These are phyloP conservation scores for Geranium incanum DNA, from an alignment of 441 rosid genomes.

Conservation along the genomic window DNA sequence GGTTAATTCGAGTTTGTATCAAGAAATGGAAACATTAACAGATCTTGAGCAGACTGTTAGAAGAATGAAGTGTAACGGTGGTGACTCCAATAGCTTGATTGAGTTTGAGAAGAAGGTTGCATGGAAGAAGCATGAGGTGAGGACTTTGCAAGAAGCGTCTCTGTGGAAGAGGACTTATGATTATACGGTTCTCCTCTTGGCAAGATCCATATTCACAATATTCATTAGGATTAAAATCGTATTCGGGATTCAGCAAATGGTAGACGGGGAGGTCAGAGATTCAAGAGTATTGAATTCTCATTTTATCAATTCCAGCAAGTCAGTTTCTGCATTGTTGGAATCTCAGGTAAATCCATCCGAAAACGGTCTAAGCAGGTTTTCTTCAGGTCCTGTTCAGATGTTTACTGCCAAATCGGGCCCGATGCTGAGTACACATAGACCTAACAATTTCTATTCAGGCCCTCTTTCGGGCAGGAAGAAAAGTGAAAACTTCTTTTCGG, in stretches of 20 bases:
- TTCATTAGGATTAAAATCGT: constrained; percentile 52
- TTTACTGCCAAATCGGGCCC: constrained; percentile 45
- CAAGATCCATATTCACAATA: constrained; percentile 68
- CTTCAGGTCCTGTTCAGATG: constrained; percentile 71
- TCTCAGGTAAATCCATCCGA: constrained; percentile 52
- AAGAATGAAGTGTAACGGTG: constrained; percentile 56
- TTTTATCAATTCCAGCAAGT: constrained; percentile 53
- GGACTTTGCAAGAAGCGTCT: constrained; percentile 57
- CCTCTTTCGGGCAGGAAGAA: constrained; percentile 50
- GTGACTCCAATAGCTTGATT: constrained; percentile 45
- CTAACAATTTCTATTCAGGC: constrained; percentile 67
- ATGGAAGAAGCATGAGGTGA: constrained; percentile 89
- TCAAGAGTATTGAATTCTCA: constrained; percentile 42
- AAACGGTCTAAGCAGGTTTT: constrained; percentile 50
- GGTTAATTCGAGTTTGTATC: constrained; percentile 61
- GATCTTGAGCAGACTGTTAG: constrained; percentile 74
- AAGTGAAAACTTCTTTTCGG: constrained; percentile 25
- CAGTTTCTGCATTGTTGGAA: constrained; percentile 59
- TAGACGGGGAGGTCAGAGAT: constrained; percentile 30
- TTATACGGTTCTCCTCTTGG: constrained; percentile 58
- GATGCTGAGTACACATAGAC: constrained; percentile 34
- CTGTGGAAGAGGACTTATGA: constrained; percentile 87
- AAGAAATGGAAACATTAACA: constrained; percentile 78
- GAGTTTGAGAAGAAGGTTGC: constrained; percentile 70
- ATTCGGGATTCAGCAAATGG: constrained; percentile 48